Evolutionary conservation across 768 basidiomycete species (phyloP), one percentile per base, ranked within the genome.

Genomic region (Termitomyces sp.): DNA sequence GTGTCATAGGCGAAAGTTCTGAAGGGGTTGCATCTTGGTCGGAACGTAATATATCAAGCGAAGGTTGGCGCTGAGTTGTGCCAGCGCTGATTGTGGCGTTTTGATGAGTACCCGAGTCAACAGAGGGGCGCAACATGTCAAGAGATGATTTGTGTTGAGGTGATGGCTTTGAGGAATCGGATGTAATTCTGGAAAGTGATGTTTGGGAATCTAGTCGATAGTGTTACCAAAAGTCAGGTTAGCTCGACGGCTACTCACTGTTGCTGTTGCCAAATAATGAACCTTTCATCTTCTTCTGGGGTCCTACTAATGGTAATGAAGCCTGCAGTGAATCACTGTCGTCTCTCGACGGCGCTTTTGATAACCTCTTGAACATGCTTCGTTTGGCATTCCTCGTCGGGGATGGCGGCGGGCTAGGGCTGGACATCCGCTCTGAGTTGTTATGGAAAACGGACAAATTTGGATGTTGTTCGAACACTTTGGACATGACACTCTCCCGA

Each of bases 391-490:
- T 68, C 57, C 72, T 81, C 7, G 81, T 79, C 2, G 81, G 83
- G 0, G 82, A 84, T 25, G 68, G 67, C 1, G 81, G 81, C 5
- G 78, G 77, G 42, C 68, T 73, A 4, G 70, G 69, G 27, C 62
- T 65, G 2, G 68, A 56, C 4, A 63, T 63, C 3, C 62, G 59
- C 49, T 72, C 68, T 33, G 72, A 67, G 38, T 67, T 57, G 41
- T 69, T 60, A 55, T 82, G 79, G 57, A 84, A 83, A 56, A 82
- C 71, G 22, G 85, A 85, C 50, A 84, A 63, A 65, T 83, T 84
- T 22, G 82, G 82, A 54, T 85, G 83, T 52, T 83, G 82, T 64
- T 85, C 81, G 55, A 75, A 77, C 29, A 84, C 78, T 62, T 73
- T 76, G 46, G 70, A 66, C 60, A 84, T 65, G 20, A 84, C 80